A percentile compares a stretch with the other conserved stretches of the same genome.
Conservation (phyloP, 2,329 filamentous ascomycete genomes). For the Cladosporium cucumerinum region DNA sequence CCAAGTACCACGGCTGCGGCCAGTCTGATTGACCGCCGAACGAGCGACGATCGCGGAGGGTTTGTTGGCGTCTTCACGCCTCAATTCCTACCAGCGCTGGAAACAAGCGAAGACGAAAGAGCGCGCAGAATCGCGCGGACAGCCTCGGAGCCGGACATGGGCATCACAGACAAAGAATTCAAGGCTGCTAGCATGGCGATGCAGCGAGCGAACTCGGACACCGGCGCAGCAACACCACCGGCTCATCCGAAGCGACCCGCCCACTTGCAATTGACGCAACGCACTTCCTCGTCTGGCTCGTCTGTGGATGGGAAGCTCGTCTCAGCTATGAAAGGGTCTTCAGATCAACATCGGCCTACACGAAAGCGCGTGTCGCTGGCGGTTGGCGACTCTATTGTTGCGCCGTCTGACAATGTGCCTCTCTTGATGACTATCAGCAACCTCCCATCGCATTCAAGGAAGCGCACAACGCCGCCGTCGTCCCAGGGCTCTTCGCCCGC, state of each 20-base stretch:
- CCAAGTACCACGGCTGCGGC: conserved; percentile 17
- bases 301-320: conserved; percentile 34
- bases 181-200: conserved; percentile 14
- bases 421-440: conserved; percentile 25
- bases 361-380: conserved; percentile 36
- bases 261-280: conserved; percentile 29
- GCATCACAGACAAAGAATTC: conserved; percentile 1
- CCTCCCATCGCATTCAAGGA: conserved; percentile 32
- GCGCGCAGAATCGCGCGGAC: conserved; percentile 21
- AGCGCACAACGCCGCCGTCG: conserved; percentile 8
- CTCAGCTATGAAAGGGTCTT: conserved; percentile 35
- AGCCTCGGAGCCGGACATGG: conserved; percentile 27
- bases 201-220: conserved; percentile 31
- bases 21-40: conserved; percentile 26
- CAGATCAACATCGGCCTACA: conserved; percentile 23
- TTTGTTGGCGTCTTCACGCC: conserved; percentile 38
- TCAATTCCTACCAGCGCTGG: conserved; percentile 34
- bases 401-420: conserved; percentile 35
- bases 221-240: conserved; percentile 26
- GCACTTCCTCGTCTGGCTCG: conserved; percentile 36
- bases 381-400: conserved; percentile 35
- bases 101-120: conserved; percentile 21
- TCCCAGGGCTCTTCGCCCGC: background rate
- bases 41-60: conserved; percentile 31
- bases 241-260: conserved; percentile 31